These are phyloP conservation scores for Quercus bicolor DNA, from an alignment of 306 rosid species.

Conservation along the genomic window DNA sequence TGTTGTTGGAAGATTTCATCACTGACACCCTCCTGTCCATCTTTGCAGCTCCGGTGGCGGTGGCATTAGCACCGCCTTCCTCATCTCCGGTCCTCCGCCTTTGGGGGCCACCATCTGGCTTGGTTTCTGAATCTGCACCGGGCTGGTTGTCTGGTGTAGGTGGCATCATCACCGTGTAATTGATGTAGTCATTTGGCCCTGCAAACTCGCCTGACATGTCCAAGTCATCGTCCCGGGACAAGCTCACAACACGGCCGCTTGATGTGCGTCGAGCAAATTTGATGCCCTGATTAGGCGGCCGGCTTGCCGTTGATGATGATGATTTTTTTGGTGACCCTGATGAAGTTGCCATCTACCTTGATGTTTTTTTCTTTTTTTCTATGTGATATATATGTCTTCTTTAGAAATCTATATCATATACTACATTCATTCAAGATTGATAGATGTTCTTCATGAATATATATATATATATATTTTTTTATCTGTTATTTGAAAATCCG, in stretches of 20 bases:
- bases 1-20: constrained; percentile 49
- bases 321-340: constrained; percentile 46
- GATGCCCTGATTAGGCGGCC: constrained; percentile 46
- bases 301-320: constrained; percentile 2
- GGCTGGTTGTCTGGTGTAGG: constrained; percentile 88
- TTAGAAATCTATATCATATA: neutral
- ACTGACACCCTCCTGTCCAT: constrained; percentile 64
- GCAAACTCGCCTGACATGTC: constrained; percentile 52
- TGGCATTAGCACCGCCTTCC: neutral
- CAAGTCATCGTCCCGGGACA: constrained; percentile 65
- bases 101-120: constrained; percentile 30
- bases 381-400: neutral
- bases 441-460: neutral
- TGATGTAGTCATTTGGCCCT: constrained; percentile 55
- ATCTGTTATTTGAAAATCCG: neutral
- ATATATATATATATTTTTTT: neutral
- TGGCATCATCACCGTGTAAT: constrained; percentile 85
- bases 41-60: constrained; percentile 33
- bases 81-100: constrained; percentile 15
- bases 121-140: constrained; percentile 27
- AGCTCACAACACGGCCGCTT: constrained; percentile 57
- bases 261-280: constrained; percentile 58
- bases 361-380: no score
- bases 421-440: neutral
- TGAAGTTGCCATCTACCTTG: constrained; percentile 19